Percentiles rank a stretch among this genome's conserved stretches.
phyloP scores from a whole-genome alignment of 371 early-diverging fungal genomes.

The Haplosporangium sp. region DNA sequence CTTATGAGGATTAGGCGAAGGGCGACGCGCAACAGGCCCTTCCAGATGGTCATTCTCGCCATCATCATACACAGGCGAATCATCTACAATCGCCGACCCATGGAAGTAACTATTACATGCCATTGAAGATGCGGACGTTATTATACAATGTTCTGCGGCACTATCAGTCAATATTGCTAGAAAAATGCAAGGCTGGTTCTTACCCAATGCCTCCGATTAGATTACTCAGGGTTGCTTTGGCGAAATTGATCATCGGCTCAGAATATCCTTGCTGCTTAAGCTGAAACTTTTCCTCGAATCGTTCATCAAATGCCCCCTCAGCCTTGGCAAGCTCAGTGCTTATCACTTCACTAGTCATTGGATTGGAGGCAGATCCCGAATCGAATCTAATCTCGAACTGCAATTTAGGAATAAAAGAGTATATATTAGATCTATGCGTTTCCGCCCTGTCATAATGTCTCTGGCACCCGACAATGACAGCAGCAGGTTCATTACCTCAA shows the following conservation, averaged over 20 bases:
- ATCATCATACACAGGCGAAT: constrained; percentile 57
- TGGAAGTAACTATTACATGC: constrained; percentile 49
- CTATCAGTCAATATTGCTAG: not conserved
- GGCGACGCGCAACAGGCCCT: constrained; percentile 54
- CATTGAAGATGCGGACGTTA: not conserved
- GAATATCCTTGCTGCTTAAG: constrained; percentile 75
- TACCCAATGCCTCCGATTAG: constrained; percentile 94
- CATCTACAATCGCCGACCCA: constrained; percentile 62
- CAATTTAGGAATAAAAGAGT: not conserved
- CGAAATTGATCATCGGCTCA: constrained; percentile 73
- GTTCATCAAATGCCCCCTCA: constrained; percentile 67
- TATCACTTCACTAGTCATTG: constrained; percentile 36
- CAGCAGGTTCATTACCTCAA: constrained; percentile 60
- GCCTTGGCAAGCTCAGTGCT: constrained; percentile 33
- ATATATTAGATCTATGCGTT: too few relatives aligned
- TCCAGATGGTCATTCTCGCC: constrained; percentile 65
- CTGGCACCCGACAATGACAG: too few relatives aligned
- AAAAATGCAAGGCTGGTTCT: not conserved
- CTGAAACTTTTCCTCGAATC: constrained; percentile 82
- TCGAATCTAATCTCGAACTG: constrained; percentile 73
- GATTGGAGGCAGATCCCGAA: constrained; percentile 56
- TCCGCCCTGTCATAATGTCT: too few relatives aligned
- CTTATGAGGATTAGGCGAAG: constrained; percentile 60
- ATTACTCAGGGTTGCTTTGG: constrained; percentile 82
- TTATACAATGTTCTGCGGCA: not conserved